phyloP scores from a whole-genome alignment of 2,329 filamentous ascomycete genomes.

The Fusarium metavorans region DNA sequence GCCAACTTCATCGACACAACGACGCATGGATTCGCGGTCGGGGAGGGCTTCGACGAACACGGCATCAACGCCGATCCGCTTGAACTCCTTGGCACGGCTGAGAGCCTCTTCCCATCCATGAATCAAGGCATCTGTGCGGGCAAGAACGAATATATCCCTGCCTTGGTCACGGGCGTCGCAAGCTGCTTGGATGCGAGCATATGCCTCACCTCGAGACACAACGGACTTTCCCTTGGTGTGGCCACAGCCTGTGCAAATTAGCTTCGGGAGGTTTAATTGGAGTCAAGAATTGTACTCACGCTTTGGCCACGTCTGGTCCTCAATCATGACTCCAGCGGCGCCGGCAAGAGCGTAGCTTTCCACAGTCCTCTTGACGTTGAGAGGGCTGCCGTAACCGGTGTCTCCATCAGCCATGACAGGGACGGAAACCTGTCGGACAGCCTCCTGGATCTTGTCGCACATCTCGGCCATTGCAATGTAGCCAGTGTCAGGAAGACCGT shows the following conservation, averaged over 20 bases:
- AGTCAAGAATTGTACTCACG: conserved; percentile 44
- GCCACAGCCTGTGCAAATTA: conserved; percentile 35
- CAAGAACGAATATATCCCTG: conserved; percentile 58
- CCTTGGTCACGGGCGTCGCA: conserved; percentile 58
- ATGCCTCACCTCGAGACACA: conserved; percentile 58
- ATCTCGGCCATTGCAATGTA: conserved; percentile 63
- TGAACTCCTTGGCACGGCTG: conserved; percentile 54
- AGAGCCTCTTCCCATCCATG: conserved; percentile 59
- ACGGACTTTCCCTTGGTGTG: conserved; percentile 61
- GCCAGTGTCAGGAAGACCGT: conserved; percentile 60
- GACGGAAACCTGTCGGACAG: conserved; percentile 51
- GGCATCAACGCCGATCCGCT: conserved; percentile 56
- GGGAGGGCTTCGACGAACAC: conserved; percentile 58
- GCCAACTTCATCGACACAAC: conserved; percentile 48
- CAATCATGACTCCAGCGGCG: conserved; percentile 56
- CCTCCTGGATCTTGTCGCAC: conserved; percentile 59
- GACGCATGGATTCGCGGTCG: conserved; percentile 56
- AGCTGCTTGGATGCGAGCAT: conserved; percentile 58
- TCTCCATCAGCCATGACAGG: conserved; percentile 61
- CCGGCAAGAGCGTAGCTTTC: conserved; percentile 55
- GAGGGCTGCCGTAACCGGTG: conserved; percentile 60
- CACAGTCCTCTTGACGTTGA: conserved; percentile 60
- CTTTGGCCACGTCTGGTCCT: conserved; percentile 63
- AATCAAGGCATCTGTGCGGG: conserved; percentile 57
- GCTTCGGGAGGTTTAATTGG: too few species aligned